These are phyloP conservation scores for Aspergillus indologenus DNA, from an alignment of 495 filamentous ascomycete genomes.

Conservation along the genomic window DNA sequence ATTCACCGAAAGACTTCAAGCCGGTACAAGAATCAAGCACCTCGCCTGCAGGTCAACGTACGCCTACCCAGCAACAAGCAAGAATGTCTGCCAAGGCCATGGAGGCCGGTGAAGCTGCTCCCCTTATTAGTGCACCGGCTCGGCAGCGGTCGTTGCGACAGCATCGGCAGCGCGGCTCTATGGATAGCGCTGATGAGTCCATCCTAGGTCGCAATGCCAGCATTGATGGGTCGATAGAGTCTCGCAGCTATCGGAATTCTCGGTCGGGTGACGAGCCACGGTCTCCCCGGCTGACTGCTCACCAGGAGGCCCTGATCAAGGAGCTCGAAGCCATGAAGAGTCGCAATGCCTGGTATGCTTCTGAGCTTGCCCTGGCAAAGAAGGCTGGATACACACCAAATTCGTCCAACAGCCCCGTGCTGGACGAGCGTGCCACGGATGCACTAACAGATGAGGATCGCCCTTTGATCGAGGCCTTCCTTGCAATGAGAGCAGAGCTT, in stretches of 20 bases:
- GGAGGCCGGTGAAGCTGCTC: constrained; percentile 49
- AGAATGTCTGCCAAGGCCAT: constrained; percentile 44
- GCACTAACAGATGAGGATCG: constrained; percentile 85
- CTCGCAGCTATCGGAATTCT: constrained; percentile 39
- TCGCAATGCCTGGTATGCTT: constrained; percentile 94
- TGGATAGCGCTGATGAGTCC: constrained; percentile 47
- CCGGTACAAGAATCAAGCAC: constrained; percentile 33
- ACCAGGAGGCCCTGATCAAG: constrained; percentile 60
- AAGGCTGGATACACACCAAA: constrained; percentile 83
- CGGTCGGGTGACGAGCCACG: constrained; percentile 43
- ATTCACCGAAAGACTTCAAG: constrained; percentile 43
- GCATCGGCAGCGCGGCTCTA: constrained; percentile 41
- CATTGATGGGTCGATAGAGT: constrained; percentile 45
- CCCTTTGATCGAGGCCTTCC: constrained; percentile 86
- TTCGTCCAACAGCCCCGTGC: constrained; percentile 63
- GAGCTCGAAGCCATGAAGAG: constrained; percentile 80
- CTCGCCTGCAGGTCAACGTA: constrained; percentile 56
- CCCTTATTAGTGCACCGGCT: constrained; percentile 39
- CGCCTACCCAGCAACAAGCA: constrained; percentile 53
- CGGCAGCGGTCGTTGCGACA: constrained; percentile 45
- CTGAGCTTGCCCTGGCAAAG: constrained; percentile 83
- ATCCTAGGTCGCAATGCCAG: constrained; percentile 41
- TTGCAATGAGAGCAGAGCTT: constrained; percentile 84
- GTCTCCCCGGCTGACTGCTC: constrained; percentile 44
- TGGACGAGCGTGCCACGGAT: constrained; percentile 74